Conservation (phyloP, 192 early-diverging fungal genomes). For the Lunasporangiospora selenospora region DNA sequence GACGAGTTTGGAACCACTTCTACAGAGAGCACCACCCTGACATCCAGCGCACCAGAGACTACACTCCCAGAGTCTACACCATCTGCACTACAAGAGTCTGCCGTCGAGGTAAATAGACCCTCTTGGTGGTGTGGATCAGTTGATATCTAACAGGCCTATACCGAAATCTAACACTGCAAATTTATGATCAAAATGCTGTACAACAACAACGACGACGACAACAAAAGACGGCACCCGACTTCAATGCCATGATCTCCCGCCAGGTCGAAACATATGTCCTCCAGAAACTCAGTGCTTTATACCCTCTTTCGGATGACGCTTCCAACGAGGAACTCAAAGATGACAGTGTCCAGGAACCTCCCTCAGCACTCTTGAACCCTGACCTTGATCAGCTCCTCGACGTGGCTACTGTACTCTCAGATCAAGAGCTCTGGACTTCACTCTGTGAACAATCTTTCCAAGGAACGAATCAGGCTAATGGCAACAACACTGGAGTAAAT, state of each 20-base stretch:
- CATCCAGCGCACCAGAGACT: too few species aligned
- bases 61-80: neutral
- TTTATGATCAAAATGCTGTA: too few species aligned
- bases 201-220: too few species aligned
- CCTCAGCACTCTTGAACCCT: slow-evolving; percentile 14
- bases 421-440: slow-evolving; percentile 31
- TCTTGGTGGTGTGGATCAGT: too few species aligned
- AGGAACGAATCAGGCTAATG: slow-evolving; percentile 1
- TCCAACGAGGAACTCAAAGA: too few species aligned
- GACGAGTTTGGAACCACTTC: slow-evolving; percentile 26
- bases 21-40: too few species aligned
- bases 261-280: slow-evolving; percentile 44
- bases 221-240: slow-evolving; percentile 46
- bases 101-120: slow-evolving; percentile 27
- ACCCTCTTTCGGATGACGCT: slow-evolving; percentile 14
- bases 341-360: too few species aligned
- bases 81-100: neutral
- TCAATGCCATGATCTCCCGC: slow-evolving; percentile 33
- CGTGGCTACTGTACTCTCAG: slow-evolving; percentile 8
- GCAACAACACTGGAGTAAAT: neutral
- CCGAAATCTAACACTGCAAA: too few species aligned
- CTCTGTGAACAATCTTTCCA: slow-evolving; percentile 38
- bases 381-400: slow-evolving; percentile 25
- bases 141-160: too few species aligned
- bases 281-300: slow-evolving; percentile 22